A percentile compares a stretch with the other conserved stretches of the same genome.
These are phyloP conservation scores for Chenopodium suecicum DNA, from an alignment of 148 eudicot genomes.

Conservation along the genomic window DNA sequence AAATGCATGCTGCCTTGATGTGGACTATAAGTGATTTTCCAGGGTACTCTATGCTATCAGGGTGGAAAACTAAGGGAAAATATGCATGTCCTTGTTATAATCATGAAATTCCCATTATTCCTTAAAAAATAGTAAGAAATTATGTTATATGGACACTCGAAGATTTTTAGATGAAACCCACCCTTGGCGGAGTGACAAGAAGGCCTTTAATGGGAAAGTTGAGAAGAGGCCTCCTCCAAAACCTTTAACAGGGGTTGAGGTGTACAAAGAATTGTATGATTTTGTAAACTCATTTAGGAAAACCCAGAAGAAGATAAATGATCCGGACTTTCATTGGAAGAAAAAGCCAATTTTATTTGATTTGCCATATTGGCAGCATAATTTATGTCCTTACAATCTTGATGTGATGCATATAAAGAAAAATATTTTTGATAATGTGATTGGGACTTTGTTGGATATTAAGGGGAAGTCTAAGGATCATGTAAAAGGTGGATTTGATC, in stretches of 20 bases:
- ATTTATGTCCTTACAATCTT: slow-evolving; percentile 1
- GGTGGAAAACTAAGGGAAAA: slow-evolving; percentile 18
- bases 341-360: not conserved
- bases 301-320: not conserved
- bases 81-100: slow-evolving; percentile 6
- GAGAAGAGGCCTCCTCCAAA: not conserved
- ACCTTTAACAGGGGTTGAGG: not conserved
- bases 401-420: slow-evolving; percentile 13
- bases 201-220: not conserved
- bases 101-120: not conserved
- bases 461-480: slow-evolving; percentile 13
- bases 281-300: not conserved
- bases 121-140: slow-evolving; percentile 7
- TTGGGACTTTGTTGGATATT: slow-evolving; percentile 11
- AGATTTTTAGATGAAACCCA: not conserved
- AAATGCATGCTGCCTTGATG: not conserved
- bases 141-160: slow-evolving; percentile 6
- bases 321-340: not conserved
- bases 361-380: not conserved
- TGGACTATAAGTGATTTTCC: slow-evolving; percentile 21
- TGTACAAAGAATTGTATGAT: not conserved
- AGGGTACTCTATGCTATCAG: slow-evolving; percentile 1
- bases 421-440: slow-evolving; percentile 6
- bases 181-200: slow-evolving; percentile 8
- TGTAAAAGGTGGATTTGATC: slow-evolving; percentile 17